Conservation (phyloP, 2,329 filamentous ascomycete species). For the Stylonectria norvegica region DNA sequence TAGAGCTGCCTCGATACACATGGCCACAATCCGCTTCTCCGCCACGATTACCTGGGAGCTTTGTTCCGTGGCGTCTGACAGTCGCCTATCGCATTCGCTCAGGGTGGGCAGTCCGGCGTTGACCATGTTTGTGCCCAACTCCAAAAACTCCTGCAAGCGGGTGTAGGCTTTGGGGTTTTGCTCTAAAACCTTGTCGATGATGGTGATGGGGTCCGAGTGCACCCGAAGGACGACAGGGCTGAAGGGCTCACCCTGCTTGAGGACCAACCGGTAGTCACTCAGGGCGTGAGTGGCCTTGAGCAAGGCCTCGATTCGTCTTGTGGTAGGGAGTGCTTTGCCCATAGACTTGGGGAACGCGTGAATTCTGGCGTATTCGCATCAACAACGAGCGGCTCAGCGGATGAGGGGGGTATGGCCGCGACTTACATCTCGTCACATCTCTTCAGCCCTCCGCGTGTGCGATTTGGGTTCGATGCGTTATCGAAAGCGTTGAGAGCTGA, state of each 20-base stretch:
- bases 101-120: constrained; percentile 48
- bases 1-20: constrained; percentile 76
- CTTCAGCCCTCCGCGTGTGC: constrained; percentile 70
- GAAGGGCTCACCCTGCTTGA: constrained; percentile 78
- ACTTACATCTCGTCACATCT: constrained; percentile 72
- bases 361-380: constrained; percentile 51
- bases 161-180: constrained; percentile 75
- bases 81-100: constrained; percentile 7
- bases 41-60: constrained; percentile 38
- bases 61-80: constrained; percentile 20
- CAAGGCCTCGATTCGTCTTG: constrained; percentile 58
- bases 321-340: constrained; percentile 46
- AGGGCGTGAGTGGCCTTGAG: constrained; percentile 71
- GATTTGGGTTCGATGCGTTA: constrained; percentile 77
- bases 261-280: constrained; percentile 71
- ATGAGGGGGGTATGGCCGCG: no score
- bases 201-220: constrained; percentile 68
- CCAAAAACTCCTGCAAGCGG: constrained; percentile 67
- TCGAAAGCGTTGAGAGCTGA: constrained; percentile 71
- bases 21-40: constrained; percentile 68
- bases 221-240: constrained; percentile 75
- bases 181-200: constrained; percentile 69
- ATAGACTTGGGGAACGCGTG: constrained; percentile 61
- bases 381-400: no score
- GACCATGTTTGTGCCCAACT: constrained; percentile 65